Conservation (phyloP, 2,329 filamentous ascomycete species). For the Tothia fuscella region DNA sequence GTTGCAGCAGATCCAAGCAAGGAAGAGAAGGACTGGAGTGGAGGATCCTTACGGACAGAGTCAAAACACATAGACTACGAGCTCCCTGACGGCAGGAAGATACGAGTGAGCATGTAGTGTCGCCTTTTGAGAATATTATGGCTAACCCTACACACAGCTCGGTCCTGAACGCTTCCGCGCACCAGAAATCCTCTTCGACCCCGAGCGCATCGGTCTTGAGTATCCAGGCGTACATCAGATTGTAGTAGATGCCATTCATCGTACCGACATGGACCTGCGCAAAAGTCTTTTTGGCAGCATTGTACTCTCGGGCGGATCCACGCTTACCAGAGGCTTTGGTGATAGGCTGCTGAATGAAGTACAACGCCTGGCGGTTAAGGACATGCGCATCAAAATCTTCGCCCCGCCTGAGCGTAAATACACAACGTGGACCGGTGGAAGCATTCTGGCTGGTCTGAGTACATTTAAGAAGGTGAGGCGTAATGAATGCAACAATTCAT, state of each 20-base stretch:
- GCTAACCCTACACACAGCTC: slow-evolving; percentile 42
- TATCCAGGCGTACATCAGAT: slow-evolving; percentile 97
- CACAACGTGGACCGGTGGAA: slow-evolving; percentile 97
- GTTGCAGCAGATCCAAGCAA: slow-evolving; percentile 81
- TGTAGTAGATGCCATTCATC: slow-evolving; percentile 87
- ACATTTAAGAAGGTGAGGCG: slow-evolving; percentile 86
- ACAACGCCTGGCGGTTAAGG: slow-evolving; percentile 87
- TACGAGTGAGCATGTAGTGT: slow-evolving; percentile 52
- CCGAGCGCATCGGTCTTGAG: slow-evolving; percentile 91
- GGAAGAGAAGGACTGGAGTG: slow-evolving; percentile 92
- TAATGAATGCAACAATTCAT: neutral
- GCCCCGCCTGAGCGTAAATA: slow-evolving; percentile 96
- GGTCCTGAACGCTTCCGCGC: slow-evolving; percentile 91
- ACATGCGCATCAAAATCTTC: slow-evolving; percentile 99
- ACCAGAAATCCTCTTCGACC: slow-evolving; percentile 94
- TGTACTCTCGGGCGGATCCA: slow-evolving; percentile 90
- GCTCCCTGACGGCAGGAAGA: slow-evolving; percentile 82
- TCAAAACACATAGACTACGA: slow-evolving; percentile 76
- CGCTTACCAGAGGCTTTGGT: slow-evolving; percentile 91
- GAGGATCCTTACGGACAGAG: slow-evolving; percentile 57
- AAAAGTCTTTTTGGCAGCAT: slow-evolving; percentile 95
- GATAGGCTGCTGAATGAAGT: slow-evolving; percentile 86
- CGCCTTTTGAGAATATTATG: slow-evolving; percentile 7
- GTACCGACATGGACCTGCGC: slow-evolving; percentile 89
- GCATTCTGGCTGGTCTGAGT: slow-evolving; percentile 89